Conservation (phyloP, 2,329 filamentous ascomycete species). For the Sodiomyces alkalinus region DNA sequence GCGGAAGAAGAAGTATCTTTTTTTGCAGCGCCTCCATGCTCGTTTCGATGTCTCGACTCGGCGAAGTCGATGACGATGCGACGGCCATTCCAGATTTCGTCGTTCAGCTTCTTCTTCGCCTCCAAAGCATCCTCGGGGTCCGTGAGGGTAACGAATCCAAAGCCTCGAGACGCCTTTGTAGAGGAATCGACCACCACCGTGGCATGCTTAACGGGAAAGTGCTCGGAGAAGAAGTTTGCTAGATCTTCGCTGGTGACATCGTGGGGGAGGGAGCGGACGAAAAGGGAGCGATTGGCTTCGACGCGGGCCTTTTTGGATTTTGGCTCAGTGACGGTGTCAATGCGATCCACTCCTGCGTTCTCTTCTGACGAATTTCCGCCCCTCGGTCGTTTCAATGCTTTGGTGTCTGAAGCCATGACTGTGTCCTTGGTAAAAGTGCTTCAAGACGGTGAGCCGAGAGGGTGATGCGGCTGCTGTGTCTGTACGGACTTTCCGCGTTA, state of each 20-base stretch:
- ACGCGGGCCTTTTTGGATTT: constrained; percentile 39
- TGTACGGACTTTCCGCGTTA: too few species aligned
- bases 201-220: constrained; percentile 89
- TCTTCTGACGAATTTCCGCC: neutral
- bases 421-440: neutral
- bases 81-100: constrained; percentile 60
- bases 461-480: too few species aligned
- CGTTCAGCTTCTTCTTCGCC: constrained; percentile 70
- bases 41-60: constrained; percentile 62
- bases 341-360: constrained; percentile 6
- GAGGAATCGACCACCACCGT: constrained; percentile 76
- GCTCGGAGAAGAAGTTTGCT: constrained; percentile 82
- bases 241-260: constrained; percentile 68
- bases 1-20: constrained; percentile 15
- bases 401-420: constrained; percentile 5
- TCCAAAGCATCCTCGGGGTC: constrained; percentile 79
- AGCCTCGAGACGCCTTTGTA: constrained; percentile 80
- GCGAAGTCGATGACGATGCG: constrained; percentile 79
- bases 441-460: too few species aligned
- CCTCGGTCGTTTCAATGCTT: constrained; percentile 8
- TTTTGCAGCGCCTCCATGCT: constrained; percentile 18
- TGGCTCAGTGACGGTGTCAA: constrained; percentile 14
- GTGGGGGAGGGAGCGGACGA: constrained; percentile 74
- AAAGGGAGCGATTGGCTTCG: constrained; percentile 58
- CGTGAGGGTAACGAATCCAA: constrained; percentile 93